Conservation (phyloP, 2,329 filamentous ascomycete species). For the Neonectria neomacrospora region DNA sequence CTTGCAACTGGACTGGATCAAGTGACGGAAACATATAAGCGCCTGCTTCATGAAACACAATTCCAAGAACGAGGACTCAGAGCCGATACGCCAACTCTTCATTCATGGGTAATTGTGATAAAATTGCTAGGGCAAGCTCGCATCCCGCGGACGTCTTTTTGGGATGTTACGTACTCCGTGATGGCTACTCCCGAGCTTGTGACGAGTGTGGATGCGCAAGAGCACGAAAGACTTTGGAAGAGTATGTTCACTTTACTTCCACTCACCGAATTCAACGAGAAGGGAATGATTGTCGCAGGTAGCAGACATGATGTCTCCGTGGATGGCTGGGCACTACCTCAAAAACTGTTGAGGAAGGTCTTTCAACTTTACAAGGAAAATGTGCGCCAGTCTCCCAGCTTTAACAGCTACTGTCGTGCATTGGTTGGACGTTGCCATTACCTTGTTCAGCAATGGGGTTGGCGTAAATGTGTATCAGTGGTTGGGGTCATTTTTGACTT, state of each 20-base stretch:
- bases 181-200: conserved; percentile 52
- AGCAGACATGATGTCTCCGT: conserved; percentile 43
- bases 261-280: conserved; percentile 67
- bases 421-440: conserved; percentile 70
- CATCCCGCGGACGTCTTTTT: conserved; percentile 67
- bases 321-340: conserved; percentile 71
- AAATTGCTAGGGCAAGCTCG: conserved; percentile 61
- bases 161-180: conserved; percentile 64
- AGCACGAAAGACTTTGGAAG: conserved; percentile 68
- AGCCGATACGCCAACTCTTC: conserved; percentile 55
- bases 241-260: conserved; percentile 70
- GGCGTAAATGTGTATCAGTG: conserved; percentile 67
- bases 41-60: conserved; percentile 56
- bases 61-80: conserved; percentile 64
- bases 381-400: conserved; percentile 65
- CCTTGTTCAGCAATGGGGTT: conserved; percentile 73
- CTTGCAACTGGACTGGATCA: conserved; percentile 55
- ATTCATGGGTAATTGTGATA: conserved; percentile 70
- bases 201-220: conserved; percentile 55
- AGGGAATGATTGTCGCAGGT: conserved; percentile 58
- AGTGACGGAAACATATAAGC: conserved; percentile 59
- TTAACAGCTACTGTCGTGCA: conserved; percentile 73
- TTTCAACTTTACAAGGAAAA: conserved; percentile 69
- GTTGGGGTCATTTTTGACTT: conserved; percentile 74
- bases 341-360: conserved; percentile 65